Base-by-base conservation (phyloP, 257 asterid species). In the Solanum piurae region DNA sequence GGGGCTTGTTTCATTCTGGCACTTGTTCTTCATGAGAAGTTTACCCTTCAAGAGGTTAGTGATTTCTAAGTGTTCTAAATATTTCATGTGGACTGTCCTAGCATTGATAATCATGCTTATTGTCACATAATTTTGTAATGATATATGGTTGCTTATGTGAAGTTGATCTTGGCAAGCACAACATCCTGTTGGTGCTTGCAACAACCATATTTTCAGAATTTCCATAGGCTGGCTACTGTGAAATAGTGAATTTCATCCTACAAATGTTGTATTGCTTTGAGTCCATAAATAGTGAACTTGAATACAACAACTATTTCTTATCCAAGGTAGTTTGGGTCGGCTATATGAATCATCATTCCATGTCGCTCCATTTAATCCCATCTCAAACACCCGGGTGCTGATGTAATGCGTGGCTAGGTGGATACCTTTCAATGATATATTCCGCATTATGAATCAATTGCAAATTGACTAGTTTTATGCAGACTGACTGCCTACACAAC, bases 21-120 rank as follows among this genome's bases (percentile, higher is more conserved):
- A 42, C 93, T 94, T 73, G 5, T 95, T 58, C 88, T 95, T 83
- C 94, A 96, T 86, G 98, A 96, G 93, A 94, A 94, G 88, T 96
- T 93, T 92, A 87, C 97, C 23, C 37, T 91, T 89, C 92, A 87
- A 89, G 99, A 96, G 99, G 99, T 94, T 42, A 90, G 97, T 88
- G 87, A 46, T 89, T 69, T 83, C 3, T 69, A 46, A 36, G 20
- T 44, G 5, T 40, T 31, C 77, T 31, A 46, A 21, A 42, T 85
- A 4, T 85, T 42, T 82, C 33, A 52, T 18, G 20, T 76, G 83
- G 86, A 85, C 36, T 42, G 37, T 76, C 40, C 73, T 40, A n/a
- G 40, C 58, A 5, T 80, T n/a, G 18, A 25, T 31, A 44, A n/a
- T 83, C 84, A 25, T 87, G 69, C 44, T 82, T 82, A 33, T 82